A percentile compares a stretch with the other conserved stretches of the same genome.
These are phyloP conservation scores for Kwoniella heveanensis DNA, from an alignment of 768 basidiomycete genomes.

Conservation along the genomic window DNA sequence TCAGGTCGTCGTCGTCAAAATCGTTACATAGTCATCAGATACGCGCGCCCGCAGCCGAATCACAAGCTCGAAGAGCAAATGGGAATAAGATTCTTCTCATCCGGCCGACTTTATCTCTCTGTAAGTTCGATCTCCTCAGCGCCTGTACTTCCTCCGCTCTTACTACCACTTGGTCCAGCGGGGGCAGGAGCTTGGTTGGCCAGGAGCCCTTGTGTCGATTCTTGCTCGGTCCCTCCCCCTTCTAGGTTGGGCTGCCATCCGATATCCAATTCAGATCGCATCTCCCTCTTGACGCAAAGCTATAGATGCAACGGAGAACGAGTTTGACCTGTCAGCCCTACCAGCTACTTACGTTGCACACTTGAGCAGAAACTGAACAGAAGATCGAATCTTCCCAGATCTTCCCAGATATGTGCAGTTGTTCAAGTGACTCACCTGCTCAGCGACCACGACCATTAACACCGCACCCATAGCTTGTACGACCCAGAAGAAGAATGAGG, in stretches of 20 bases:
- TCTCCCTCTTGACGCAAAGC: slow-evolving; percentile 32
- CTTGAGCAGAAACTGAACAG: no score
- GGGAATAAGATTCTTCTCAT: neutral
- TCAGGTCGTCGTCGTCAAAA: neutral
- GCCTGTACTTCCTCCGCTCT: slow-evolving; percentile 3
- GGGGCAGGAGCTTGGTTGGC: slow-evolving; percentile 8
- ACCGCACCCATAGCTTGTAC: slow-evolving; percentile 71
- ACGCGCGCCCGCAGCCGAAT: no score
- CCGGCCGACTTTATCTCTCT: neutral
- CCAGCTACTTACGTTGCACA: no score
- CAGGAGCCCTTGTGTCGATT: slow-evolving; percentile 5
- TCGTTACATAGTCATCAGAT: neutral
- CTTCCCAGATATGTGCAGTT: no score
- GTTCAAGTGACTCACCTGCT: slow-evolving; percentile 95
- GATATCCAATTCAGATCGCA: slow-evolving; percentile 30
- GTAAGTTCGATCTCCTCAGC: slow-evolving; percentile 2
- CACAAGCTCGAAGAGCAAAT: no score
- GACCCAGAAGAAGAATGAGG: slow-evolving; percentile 90
- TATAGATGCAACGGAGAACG: no score
- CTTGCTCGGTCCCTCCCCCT: neutral
- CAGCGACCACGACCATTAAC: slow-evolving; percentile 76
- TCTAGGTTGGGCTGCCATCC: slow-evolving; percentile 28
- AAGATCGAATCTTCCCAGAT: no score
- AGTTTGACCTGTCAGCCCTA: no score
- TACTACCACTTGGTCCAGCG: neutral